phyloP scores from a whole-genome alignment of 331 rosid genomes.

The Pyracantha coccinea region DNA sequence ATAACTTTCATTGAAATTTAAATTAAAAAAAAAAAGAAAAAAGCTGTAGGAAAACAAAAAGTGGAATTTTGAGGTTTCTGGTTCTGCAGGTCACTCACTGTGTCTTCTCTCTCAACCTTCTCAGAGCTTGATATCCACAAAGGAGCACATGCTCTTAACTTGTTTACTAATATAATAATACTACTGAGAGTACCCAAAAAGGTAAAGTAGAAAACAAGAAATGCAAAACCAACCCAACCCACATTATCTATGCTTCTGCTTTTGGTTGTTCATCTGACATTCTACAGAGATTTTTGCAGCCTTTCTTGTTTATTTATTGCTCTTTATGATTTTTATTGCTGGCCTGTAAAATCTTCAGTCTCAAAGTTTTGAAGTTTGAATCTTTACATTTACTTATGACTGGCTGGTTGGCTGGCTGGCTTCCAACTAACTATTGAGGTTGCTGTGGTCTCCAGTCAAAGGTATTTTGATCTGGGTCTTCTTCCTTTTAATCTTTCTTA shows the following conservation, averaged over 20 bases:
- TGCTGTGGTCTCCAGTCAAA: constrained; percentile 34
- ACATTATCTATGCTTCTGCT: constrained; percentile 11
- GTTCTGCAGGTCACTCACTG: constrained; percentile 4
- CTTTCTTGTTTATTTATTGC: constrained; percentile 7
- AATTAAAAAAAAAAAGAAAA: not conserved
- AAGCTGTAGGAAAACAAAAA: constrained; percentile 38
- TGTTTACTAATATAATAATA: not conserved
- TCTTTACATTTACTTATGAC: constrained; percentile 13
- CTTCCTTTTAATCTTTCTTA: not conserved
- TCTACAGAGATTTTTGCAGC: constrained; percentile 33
- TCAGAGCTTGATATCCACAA: constrained; percentile 31
- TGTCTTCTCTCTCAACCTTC: constrained; percentile 28
- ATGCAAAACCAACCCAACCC: constrained; percentile 17
- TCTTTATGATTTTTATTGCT: constrained; percentile 5
- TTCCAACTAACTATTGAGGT: constrained; percentile 13
- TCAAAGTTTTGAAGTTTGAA: constrained; percentile 13
- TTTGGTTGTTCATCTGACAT: constrained; percentile 22
- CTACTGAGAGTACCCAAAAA: not conserved
- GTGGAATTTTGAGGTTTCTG: constrained; percentile 20
- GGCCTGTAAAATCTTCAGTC: constrained; percentile 20
- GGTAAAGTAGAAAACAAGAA: constrained; percentile 33
- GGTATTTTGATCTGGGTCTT: constrained; percentile 34
- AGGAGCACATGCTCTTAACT: constrained; percentile 41
- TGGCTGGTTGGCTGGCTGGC: not conserved
- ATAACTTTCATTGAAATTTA: not conserved